Base-by-base conservation (phyloP, 257 asterid genomes). In the Plantago major region DNA sequence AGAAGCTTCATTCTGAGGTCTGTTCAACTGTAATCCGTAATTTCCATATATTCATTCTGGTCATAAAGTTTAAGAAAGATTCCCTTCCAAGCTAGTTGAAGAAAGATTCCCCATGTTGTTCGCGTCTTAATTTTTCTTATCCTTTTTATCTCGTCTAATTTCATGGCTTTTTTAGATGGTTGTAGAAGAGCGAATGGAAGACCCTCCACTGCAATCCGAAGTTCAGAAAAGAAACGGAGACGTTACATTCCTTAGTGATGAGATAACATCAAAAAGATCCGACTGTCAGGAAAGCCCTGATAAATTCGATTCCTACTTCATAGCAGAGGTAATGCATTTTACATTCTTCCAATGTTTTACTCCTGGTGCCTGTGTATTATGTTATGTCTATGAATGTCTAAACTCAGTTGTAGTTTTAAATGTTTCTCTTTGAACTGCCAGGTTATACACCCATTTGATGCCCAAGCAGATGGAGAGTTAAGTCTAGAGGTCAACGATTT, bases 361-460 rank as follows among this genome's bases (percentile, higher is more conserved):
- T 18, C 6, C 30, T 53, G 6, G 28, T 16, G 16, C 28, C 58
- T 37, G 11, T 52, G n/a, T 52, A 8, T 5, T 10, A 22, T 22
- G 22, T 5, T 10, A 22, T 22, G 22, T 37, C 33, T n/a, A 18
- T 53, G 10, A 11, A 53, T 42, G 17, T 56, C 46, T 38, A 15
- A 56, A 18, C 62, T 15, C 16, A 13, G 13, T 42, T 50, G 15
- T 38, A 54, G 13, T 33, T 51, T 67, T 43, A 16, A 10, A 9
- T 1, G 13, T 60, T n/a, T 30, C 52, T 63, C 33, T 69, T 67
- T 63, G n/a, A 30, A 6, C 49, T 58, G 43, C 65, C 74, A 88
- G 98, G 97, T 80, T 57, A 74, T 84, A 63, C 97, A 89, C 73
- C 71, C 99, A 18, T 92, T 92, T 72, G 95, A 92, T 67, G 95